Evolutionary conservation across 768 basidiomycete species (phyloP), one percentile per base, ranked within the genome.

Genomic region (Boletus fagicola): DNA sequence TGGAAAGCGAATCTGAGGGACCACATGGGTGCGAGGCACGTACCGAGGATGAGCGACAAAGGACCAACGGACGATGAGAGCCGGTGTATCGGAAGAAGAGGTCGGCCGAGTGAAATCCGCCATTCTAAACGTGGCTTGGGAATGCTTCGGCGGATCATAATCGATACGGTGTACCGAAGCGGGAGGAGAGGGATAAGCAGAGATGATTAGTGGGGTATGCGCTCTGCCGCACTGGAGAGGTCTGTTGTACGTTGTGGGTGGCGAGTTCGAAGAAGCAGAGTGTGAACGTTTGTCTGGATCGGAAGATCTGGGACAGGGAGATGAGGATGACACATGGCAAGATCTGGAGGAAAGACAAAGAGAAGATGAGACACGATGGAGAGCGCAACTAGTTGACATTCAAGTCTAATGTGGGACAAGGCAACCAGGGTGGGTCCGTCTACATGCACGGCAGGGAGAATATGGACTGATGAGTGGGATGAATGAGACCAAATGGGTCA

Each of bases 21-120:
- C 49, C 70, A 70, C 68, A 68, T 71, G 67, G 68, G 46, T 10
- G 55, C 7, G 60, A 59, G 65, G 61, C 60, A 65, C 58, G 56
- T 43, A 59, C 40, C 62, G 54, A 60, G 55, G 65, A 53, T 36
- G 54, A 56, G 52, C 45, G 55, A 56, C 56, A 28, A 51, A 50
- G 60, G 16, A 49, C 26, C 30, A 33, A 20, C 48, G 49, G 53
- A 51, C 40, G 54, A 48, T 44, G 51, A 46, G 62, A 28, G 55
- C 57, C 58, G 59, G 56, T 26, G 8, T 30, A 56, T 55, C 60
- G 56, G 56, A 52, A 44, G 52, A 66, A 59, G 56, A 5, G 20
- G 48, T 42, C 57, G 55, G 60, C 54, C 61, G 58, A 54, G 31
- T 35, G 62, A 57, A 31, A 52, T 54, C 44, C 65, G 53, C 49